Evolutionary conservation across 768 basidiomycete species (phyloP).

Genomic region (Fomitopsis serialis): DNA sequence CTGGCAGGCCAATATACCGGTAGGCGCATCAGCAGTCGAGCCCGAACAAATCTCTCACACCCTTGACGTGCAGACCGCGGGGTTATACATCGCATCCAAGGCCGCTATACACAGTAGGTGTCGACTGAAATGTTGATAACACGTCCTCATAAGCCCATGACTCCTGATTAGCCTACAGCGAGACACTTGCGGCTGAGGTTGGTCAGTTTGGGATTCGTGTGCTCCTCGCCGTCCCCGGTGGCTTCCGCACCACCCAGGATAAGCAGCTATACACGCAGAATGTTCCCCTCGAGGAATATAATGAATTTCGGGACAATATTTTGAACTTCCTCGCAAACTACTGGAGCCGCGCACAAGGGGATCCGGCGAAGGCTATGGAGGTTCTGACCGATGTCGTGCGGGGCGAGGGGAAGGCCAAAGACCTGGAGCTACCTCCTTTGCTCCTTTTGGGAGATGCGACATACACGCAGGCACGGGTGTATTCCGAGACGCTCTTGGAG

Average conservation of each 20-base stretch:
- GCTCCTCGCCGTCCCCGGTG: slow-evolving; percentile 21
- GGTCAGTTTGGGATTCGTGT: slow-evolving; percentile 21
- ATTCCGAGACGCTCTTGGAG: no score
- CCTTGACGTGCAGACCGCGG: slow-evolving; percentile 23
- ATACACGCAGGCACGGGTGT: no score
- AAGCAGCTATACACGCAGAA: background rate
- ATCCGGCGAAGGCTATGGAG: slow-evolving; percentile 21
- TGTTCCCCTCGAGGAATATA: slow-evolving; percentile 14
- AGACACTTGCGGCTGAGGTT: slow-evolving; percentile 22
- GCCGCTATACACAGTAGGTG: background rate
- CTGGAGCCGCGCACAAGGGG: slow-evolving; percentile 8
- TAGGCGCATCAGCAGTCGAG: slow-evolving; percentile 10
- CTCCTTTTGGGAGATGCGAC: no score
- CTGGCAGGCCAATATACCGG: slow-evolving; percentile 27
- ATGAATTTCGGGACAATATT: slow-evolving; percentile 7
- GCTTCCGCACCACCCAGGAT: slow-evolving; percentile 10
- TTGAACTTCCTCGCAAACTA: background rate
- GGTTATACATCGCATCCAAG: slow-evolving; percentile 17
- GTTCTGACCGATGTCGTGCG: slow-evolving; percentile 22
- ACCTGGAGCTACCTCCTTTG: background rate
- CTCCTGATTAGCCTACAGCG: slow-evolving; percentile 14
- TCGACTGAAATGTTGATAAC: no score
- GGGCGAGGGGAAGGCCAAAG: slow-evolving; percentile 21
- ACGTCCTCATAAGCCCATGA: background rate
- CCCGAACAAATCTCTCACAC: background rate